These are phyloP conservation scores for Lepidium aucheri DNA, from an alignment of 345 rosid genomes.

Conservation along the genomic window DNA sequence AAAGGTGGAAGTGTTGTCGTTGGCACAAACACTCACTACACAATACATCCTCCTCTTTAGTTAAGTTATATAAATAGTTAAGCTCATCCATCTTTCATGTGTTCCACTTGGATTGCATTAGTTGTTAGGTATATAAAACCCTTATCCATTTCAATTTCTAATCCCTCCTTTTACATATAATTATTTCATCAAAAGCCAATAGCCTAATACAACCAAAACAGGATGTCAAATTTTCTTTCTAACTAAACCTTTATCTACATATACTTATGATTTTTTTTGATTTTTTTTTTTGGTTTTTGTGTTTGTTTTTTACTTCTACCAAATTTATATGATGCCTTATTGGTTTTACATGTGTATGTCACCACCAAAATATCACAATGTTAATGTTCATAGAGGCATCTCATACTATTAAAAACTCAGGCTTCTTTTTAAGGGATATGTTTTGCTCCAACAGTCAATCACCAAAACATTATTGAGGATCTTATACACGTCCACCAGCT, in stretches of 20 bases:
- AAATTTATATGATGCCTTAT: not conserved
- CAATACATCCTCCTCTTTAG: not conserved
- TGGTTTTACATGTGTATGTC: not conserved
- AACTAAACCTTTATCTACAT: not conserved
- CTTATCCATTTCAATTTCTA: slow-evolving; percentile 16
- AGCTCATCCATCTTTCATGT: slow-evolving; percentile 14
- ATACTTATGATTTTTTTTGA: not conserved
- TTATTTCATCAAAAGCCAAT: not conserved
- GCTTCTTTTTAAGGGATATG: not conserved
- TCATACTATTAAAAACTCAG: not conserved
- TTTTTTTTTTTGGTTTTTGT: not conserved
- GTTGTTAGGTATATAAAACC: not conserved
- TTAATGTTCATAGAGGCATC: not conserved
- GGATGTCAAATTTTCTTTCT: not conserved
- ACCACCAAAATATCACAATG: not conserved
- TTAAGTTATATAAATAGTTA: not conserved
- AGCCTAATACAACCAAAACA: not conserved
- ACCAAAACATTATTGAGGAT: too few species aligned
- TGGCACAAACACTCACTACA: slow-evolving; percentile 24
- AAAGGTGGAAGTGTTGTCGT: slow-evolving; percentile 24
- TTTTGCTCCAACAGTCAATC: not conserved
- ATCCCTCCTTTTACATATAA: not conserved
- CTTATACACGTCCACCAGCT: too few species aligned
- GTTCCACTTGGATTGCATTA: slow-evolving; percentile 28
- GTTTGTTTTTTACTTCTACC: not conserved